Percentiles rank a stretch among this genome's conserved stretches.
phyloP scores from a whole-genome alignment of 257 asterid genomes.

The Ophiorrhiza pumila region DNA sequence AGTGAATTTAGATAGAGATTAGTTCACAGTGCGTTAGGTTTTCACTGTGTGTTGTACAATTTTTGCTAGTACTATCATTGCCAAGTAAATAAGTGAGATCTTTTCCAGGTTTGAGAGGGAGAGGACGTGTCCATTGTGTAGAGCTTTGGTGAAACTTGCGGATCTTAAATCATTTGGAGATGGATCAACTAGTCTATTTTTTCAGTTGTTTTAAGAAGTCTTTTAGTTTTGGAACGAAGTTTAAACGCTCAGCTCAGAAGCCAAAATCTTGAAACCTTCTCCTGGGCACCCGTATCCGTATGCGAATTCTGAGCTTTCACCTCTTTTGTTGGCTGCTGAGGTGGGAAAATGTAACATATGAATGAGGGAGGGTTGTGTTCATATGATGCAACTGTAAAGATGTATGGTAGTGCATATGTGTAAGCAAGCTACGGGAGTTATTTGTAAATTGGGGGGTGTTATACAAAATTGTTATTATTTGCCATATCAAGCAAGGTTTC shows the following conservation, averaged over 20 bases:
- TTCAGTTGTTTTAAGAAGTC: constrained; percentile 56
- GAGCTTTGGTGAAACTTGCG: constrained; percentile 73
- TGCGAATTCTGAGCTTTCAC: no score
- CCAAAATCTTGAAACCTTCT: constrained; percentile 28
- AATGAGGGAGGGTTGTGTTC: no score
- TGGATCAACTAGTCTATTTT: constrained; percentile 71
- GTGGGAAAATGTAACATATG: neutral
- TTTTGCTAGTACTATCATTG: no score
- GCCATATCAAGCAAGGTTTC: no score
- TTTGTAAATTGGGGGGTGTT: neutral
- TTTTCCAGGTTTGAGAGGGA: constrained; percentile 81
- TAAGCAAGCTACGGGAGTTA: neutral
- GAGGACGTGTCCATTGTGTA: constrained; percentile 79
- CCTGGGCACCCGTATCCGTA: no score
- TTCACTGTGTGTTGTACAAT: no score
- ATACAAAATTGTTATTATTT: neutral
- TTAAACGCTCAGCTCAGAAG: constrained; percentile 34
- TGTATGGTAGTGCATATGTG: constrained; percentile 3
- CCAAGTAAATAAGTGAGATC: constrained; percentile 8
- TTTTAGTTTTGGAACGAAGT: constrained; percentile 17
- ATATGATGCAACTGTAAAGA: constrained; percentile 14
- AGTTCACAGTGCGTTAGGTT: no score
- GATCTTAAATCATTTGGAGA: constrained; percentile 71
- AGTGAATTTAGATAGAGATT: no score
- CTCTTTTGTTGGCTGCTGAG: neutral